Evolutionary conservation across 1,139 yeast species (phyloP), one percentile per base, ranked within the genome.

Genomic region (Pichia sp.): DNA sequence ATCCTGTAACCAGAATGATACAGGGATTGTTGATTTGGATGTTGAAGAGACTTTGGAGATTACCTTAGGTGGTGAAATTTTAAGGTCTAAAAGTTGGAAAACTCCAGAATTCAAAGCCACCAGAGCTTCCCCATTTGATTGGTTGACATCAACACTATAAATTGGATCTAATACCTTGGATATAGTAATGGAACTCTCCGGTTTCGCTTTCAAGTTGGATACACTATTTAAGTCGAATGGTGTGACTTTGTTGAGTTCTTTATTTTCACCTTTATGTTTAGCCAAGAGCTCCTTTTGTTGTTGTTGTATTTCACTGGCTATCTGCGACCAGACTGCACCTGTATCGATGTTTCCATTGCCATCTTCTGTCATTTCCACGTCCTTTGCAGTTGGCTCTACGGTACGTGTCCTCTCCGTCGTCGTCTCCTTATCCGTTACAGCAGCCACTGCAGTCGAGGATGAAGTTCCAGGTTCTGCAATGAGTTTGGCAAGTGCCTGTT

Each of bases 401-500:
- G 7, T n/a, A 23, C n/a, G n/a, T n/a, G n/a, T n/a, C n/a, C n/a
- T n/a, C n/a, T n/a, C n/a, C n/a, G n/a, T n/a, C n/a, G n/a, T n/a
- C n/a, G n/a, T n/a, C n/a, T n/a, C n/a, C n/a, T n/a, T n/a, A n/a
- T n/a, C n/a, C n/a, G n/a, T n/a, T n/a, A n/a, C n/a, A n/a, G n/a
- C n/a, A n/a, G n/a, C n/a, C n/a, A n/a, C 11, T n/a, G 11, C 29
- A 10, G 13, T 14, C 15, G 14, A 10, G 10, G 15, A 11, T 37
- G 17, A 46, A 45, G 25, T 35, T 32, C 11, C 35, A 23, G 32
- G 30, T 28, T 35, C 29, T 15, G 28, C 33, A 13, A 34, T 30
- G 47, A 74, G 56, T 40, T 74, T 64, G 35, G 71, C 69, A 41
- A 84, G 61, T 1, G 85, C 84, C 6, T 53, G 55, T 36, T 67